Conservation (phyloP, 495 filamentous ascomycete species). For the Entonaema liquescens region DNA sequence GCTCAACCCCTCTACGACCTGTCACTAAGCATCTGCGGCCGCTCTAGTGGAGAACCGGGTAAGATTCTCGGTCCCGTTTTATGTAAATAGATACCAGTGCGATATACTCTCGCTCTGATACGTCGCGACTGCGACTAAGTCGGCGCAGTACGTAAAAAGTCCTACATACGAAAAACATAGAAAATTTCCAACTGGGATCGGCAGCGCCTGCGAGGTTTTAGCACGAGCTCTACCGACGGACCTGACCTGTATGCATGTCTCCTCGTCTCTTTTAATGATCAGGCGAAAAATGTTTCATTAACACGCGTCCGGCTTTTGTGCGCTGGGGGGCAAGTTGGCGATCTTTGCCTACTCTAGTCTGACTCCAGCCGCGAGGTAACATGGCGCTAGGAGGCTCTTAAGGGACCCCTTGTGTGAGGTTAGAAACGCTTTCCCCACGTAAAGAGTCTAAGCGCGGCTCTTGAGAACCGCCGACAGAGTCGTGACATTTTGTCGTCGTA, state of each 20-base stretch:
- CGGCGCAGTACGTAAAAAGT: background rate
- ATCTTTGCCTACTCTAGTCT: slow-evolving; percentile 25
- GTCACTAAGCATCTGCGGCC: background rate
- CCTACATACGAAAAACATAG: background rate
- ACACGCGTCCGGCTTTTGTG: slow-evolving; percentile 23
- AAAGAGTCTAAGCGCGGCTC: slow-evolving; percentile 29
- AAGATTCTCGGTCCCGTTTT: background rate
- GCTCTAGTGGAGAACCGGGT: background rate
- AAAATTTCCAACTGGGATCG: background rate
- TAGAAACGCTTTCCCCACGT: slow-evolving; percentile 31
- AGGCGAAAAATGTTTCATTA: slow-evolving; percentile 33
- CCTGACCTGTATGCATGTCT: background rate
- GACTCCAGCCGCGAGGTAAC: slow-evolving; percentile 15
- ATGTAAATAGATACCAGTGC: background rate
- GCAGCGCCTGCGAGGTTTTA: background rate
- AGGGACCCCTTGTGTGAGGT: slow-evolving; percentile 14
- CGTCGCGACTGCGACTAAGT: background rate
- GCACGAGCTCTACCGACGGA: background rate
- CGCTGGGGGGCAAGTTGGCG: slow-evolving; percentile 9
- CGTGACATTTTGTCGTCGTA: background rate
- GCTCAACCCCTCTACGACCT: background rate
- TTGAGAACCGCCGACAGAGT: background rate
- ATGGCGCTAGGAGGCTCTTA: slow-evolving; percentile 37
- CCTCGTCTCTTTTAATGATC: slow-evolving; percentile 5
- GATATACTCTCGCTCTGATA: background rate